Conservation (phyloP, 148 eudicot genomes). For the Talinum fruticosum region DNA sequence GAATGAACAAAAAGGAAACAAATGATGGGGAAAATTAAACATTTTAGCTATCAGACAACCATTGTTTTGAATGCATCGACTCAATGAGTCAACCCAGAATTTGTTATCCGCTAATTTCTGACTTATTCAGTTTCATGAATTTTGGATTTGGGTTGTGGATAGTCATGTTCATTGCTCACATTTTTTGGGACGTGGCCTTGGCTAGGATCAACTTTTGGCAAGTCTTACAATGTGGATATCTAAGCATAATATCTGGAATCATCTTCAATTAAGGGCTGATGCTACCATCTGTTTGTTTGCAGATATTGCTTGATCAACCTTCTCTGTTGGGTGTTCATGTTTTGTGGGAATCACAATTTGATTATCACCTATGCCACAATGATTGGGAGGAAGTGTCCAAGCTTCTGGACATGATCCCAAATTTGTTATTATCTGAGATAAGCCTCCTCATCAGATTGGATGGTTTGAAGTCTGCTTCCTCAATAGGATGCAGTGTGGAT, state of each 20-base stretch:
- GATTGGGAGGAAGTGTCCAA: slow-evolving; percentile 75
- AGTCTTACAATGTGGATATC: neutral
- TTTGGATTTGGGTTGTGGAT: neutral
- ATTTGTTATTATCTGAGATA: slow-evolving; percentile 46
- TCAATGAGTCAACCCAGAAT: neutral
- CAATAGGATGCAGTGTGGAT: slow-evolving; percentile 39
- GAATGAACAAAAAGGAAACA: neutral
- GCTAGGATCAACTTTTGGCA: neutral
- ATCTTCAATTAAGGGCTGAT: neutral
- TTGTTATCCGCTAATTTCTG: neutral
- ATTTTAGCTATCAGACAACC: neutral
- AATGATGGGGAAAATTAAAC: neutral
- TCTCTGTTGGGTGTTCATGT: slow-evolving; percentile 64
- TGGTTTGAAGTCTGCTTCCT: slow-evolving; percentile 48
- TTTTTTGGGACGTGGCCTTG: neutral
- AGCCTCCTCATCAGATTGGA: slow-evolving; percentile 72
- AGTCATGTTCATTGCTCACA: neutral
- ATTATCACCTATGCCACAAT: slow-evolving; percentile 78
- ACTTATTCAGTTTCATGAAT: neutral
- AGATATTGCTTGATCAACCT: slow-evolving; percentile 74
- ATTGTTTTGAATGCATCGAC: neutral
- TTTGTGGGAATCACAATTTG: slow-evolving; percentile 95
- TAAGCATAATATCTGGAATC: neutral
- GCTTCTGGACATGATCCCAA: slow-evolving; percentile 69
- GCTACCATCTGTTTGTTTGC: slow-evolving; percentile 16